A percentile compares a stretch with the other conserved stretches of the same genome.
phyloP scores from a whole-genome alignment of 495 filamentous ascomycete genomes.

The Talaromyces wortmannii region DNA sequence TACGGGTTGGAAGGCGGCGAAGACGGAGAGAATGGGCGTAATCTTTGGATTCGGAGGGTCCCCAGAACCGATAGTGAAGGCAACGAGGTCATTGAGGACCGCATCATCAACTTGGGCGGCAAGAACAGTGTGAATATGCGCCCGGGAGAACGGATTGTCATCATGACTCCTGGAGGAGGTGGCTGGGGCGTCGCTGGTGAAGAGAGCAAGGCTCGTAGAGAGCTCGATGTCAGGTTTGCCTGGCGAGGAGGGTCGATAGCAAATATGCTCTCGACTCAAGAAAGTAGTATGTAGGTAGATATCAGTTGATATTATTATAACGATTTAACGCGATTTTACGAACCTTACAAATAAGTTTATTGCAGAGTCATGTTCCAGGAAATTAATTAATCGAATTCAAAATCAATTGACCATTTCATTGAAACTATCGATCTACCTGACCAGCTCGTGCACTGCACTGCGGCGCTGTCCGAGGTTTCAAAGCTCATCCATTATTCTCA shows the following conservation, averaged over 20 bases:
- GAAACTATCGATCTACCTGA: too few relatives aligned
- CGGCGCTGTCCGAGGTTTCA: too few relatives aligned
- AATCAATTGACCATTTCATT: too few relatives aligned
- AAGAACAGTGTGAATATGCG: constrained; percentile 83
- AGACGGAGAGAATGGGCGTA: constrained; percentile 64
- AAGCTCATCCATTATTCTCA: too few relatives aligned
- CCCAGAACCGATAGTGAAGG: constrained; percentile 3
- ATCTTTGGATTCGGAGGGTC: constrained; percentile 65
- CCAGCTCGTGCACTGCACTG: too few relatives aligned
- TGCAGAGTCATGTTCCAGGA: too few relatives aligned
- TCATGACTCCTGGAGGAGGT: constrained; percentile 32
- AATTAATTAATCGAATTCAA: too few relatives aligned
- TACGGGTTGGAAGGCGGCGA: constrained; percentile 76
- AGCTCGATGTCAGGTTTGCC: constrained; percentile 17
- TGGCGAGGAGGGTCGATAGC: constrained; percentile 26
- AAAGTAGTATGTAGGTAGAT: constrained; percentile 19
- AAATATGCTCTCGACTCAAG: constrained; percentile 17
- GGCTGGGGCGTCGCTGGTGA: constrained; percentile 22
- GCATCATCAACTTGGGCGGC: constrained; percentile 67
- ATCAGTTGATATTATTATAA: not conserved
- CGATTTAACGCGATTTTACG: too few relatives aligned
- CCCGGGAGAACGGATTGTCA: constrained; percentile 70
- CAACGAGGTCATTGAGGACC: constrained; percentile 37
- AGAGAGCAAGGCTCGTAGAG: constrained; percentile 1
- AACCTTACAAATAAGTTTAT: too few relatives aligned